A percentile compares a stretch with the other conserved stretches of the same genome.
phyloP scores from a whole-genome alignment of 169 alveolate genomes.

The Eimeria sp. region DNA sequence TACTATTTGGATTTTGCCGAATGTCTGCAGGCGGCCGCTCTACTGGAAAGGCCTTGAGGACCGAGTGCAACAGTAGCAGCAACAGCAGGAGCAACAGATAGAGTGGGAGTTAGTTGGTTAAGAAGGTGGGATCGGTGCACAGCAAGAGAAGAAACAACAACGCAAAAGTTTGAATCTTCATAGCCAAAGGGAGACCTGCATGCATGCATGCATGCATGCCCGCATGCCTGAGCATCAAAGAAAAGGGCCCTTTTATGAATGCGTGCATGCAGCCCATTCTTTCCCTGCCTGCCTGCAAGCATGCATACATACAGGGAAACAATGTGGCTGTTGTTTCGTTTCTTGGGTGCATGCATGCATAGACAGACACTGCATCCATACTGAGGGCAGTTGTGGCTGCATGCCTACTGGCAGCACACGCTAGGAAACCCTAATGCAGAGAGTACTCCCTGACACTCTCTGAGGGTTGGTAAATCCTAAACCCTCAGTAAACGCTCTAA shows the following conservation, averaged over 20 bases:
- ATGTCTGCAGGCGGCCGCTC: slow-evolving; percentile 41
- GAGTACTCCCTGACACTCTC: not conserved
- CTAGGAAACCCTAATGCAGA: not conserved
- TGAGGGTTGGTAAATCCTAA: not conserved
- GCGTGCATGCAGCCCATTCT: not conserved
- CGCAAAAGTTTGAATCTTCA: not conserved
- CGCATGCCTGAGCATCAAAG: not conserved
- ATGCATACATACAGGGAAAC: not conserved
- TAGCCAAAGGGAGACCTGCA: not conserved
- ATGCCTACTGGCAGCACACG: not conserved
- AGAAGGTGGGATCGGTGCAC: not conserved
- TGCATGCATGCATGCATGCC: not conserved
- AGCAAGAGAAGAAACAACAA: not conserved
- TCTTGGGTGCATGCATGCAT: not conserved
- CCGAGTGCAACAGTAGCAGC: not conserved
- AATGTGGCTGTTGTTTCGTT: not conserved
- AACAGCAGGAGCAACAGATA: not conserved
- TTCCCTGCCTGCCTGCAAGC: no score
- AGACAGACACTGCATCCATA: not conserved
- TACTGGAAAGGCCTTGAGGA: slow-evolving; percentile 12
- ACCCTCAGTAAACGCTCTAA: not conserved
- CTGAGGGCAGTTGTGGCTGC: not conserved
- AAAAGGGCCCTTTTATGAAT: not conserved
- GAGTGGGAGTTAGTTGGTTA: not conserved
- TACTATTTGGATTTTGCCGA: no score